Evolutionary conservation across 495 filamentous ascomycete genomes (phyloP).

Genomic region (Podospora tetraspora): DNA sequence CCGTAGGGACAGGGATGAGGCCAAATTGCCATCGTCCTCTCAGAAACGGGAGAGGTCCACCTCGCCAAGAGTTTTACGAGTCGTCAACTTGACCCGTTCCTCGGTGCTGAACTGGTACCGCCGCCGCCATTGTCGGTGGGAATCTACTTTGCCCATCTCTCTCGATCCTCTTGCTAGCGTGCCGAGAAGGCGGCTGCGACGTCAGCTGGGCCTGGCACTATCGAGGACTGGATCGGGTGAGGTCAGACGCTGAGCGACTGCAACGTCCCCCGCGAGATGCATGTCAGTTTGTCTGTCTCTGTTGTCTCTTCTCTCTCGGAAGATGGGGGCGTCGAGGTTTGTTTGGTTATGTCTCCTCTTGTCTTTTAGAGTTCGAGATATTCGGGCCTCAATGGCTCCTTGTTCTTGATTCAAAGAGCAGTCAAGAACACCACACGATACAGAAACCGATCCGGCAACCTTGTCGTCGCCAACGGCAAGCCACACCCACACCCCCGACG

Average conservation of each 20-base stretch:
- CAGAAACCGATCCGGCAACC: not conserved
- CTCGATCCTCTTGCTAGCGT: not conserved
- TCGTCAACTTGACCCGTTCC: not conserved
- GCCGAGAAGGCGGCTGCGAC: not conserved
- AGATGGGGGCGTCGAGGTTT: not conserved
- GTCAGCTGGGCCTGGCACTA: not conserved
- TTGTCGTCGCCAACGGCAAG: not conserved
- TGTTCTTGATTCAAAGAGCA: not conserved
- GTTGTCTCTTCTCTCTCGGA: not conserved
- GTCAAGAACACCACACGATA: not conserved
- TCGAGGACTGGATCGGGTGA: not conserved
- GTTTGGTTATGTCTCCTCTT: not conserved
- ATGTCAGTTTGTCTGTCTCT: too few species aligned
- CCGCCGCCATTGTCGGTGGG: not conserved
- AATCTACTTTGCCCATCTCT: not conserved
- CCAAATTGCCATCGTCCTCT: not conserved
- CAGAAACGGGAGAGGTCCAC: not conserved
- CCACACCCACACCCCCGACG: not conserved
- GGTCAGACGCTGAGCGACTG: not conserved
- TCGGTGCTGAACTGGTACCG: not conserved
- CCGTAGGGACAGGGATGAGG: slow-evolving; percentile 6
- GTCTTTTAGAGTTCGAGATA: not conserved
- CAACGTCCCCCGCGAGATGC: not conserved
- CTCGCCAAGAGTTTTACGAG: not conserved
- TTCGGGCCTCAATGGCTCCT: not conserved